These are phyloP conservation scores for Aureobasidium leucospermi DNA, from an alignment of 2,329 filamentous ascomycete species.

Conservation along the genomic window DNA sequence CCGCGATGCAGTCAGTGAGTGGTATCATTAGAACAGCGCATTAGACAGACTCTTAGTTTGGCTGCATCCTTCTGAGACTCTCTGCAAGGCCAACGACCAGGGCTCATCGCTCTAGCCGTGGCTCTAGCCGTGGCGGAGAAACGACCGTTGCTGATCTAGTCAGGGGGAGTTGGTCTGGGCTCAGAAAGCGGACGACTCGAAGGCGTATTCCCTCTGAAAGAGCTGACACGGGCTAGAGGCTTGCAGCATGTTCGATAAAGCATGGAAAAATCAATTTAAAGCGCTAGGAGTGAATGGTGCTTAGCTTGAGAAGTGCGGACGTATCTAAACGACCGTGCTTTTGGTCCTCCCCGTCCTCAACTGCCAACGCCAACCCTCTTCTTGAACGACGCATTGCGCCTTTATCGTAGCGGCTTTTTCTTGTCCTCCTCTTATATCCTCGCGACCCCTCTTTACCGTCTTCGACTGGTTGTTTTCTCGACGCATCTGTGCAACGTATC, in stretches of 20 bases:
- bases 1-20: background rate
- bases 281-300: background rate
- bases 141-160: background rate
- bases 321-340: slow-evolving; percentile 11
- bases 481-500: background rate
- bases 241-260: background rate
- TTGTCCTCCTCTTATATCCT: slow-evolving; percentile 9
- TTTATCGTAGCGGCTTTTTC: slow-evolving; percentile 5
- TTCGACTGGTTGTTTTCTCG: background rate
- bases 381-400: slow-evolving; percentile 3
- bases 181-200: background rate
- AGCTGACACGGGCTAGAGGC: slow-evolving; percentile 1
- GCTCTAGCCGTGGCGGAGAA: background rate
- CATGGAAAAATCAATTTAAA: background rate
- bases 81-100: background rate
- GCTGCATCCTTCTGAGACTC: background rate
- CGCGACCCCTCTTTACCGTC: background rate
- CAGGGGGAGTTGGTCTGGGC: slow-evolving; percentile 8
- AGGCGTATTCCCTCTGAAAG: background rate
- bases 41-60: too few relatives aligned
- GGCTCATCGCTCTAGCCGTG: background rate
- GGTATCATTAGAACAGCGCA: background rate
- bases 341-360: background rate
- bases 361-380: slow-evolving; percentile 1
- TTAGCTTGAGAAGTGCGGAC: background rate